phyloP scores from a whole-genome alignment of 2,329 filamentous ascomycete genomes.

The Claviceps arundinis region DNA sequence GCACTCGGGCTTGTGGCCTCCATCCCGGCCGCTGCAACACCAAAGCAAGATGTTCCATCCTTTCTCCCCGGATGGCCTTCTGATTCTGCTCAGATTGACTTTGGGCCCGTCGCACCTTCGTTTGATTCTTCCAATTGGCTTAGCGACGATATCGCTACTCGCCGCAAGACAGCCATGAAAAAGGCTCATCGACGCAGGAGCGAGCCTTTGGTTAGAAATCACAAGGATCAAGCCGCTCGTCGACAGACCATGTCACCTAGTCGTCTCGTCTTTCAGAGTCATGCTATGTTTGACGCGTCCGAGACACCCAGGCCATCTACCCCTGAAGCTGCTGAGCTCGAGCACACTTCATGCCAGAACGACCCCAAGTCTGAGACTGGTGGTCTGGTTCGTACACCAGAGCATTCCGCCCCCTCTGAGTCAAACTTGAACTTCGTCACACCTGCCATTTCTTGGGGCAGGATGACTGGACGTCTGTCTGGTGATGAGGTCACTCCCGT shows the following conservation, averaged over 20 bases:
- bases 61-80: slow-evolving; percentile 9
- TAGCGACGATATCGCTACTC: slow-evolving; percentile 10
- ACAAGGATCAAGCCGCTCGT: slow-evolving; percentile 11
- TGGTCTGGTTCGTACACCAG: not conserved
- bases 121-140: slow-evolving; percentile 18
- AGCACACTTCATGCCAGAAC: not conserved
- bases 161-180: slow-evolving; percentile 12
- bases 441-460: slow-evolving; percentile 9
- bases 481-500: slow-evolving; percentile 3
- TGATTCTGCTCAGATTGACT: slow-evolving; percentile 12
- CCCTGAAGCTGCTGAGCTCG: not conserved
- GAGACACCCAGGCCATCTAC: not conserved
- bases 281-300: not conserved
- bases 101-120: slow-evolving; percentile 15
- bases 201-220: slow-evolving; percentile 20
- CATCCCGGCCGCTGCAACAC: slow-evolving; percentile 11
- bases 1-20: slow-evolving; percentile 12
- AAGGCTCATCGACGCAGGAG: slow-evolving; percentile 18
- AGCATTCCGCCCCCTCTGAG: not conserved
- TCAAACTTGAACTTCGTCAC: slow-evolving; percentile 1
- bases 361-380: not conserved
- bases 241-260: slow-evolving; percentile 17
- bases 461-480: slow-evolving; percentile 6
- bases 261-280: slow-evolving; percentile 10
- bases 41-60: slow-evolving; percentile 6